A percentile compares a stretch with the other conserved stretches of the same genome.
These are phyloP conservation scores for Fusarium algeriense DNA, from an alignment of 2,329 filamentous ascomycete genomes.

Conservation along the genomic window DNA sequence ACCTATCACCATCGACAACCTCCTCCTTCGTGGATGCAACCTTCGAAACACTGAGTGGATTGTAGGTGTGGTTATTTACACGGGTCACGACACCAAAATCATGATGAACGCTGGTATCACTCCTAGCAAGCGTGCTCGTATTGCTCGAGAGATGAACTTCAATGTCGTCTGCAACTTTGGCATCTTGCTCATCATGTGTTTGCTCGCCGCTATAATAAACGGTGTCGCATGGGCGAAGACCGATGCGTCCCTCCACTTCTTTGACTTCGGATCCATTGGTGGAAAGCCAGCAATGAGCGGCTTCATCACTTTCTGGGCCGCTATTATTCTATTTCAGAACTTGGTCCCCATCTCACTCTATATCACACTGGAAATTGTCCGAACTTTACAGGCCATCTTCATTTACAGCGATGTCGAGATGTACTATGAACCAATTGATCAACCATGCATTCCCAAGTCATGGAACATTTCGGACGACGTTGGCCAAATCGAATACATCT, in stretches of 20 bases:
- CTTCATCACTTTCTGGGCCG: slow-evolving; percentile 97
- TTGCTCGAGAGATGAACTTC: slow-evolving; percentile 94
- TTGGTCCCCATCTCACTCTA: slow-evolving; percentile 98
- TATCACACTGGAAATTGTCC: slow-evolving; percentile 95
- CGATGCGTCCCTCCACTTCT: slow-evolving; percentile 81
- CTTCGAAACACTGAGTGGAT: slow-evolving; percentile 97
- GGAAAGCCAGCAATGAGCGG: slow-evolving; percentile 81
- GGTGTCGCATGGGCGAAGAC: slow-evolving; percentile 83
- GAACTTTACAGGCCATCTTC: slow-evolving; percentile 93
- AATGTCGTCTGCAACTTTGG: slow-evolving; percentile 98
- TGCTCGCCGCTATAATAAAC: slow-evolving; percentile 86
- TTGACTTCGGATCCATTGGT: slow-evolving; percentile 88
- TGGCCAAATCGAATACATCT: slow-evolving; percentile 98
- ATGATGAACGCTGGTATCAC: slow-evolving; percentile 99
- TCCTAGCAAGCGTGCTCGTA: slow-evolving; percentile 90
- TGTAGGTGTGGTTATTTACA: slow-evolving; percentile 92
- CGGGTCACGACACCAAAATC: slow-evolving; percentile 96
- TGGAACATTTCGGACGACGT: slow-evolving; percentile 99
- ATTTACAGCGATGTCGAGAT: slow-evolving; percentile 96
- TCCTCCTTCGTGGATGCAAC: slow-evolving; percentile 92
- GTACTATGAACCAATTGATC: slow-evolving; percentile 96
- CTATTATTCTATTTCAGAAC: slow-evolving; percentile 95
- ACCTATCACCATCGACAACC: slow-evolving; percentile 93
- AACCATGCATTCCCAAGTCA: slow-evolving; percentile 95
- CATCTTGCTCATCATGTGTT: slow-evolving; percentile 89